phyloP scores from a whole-genome alignment of 2,329 filamentous ascomycete genomes.

The Aspergillus pseudoglaucus region DNA sequence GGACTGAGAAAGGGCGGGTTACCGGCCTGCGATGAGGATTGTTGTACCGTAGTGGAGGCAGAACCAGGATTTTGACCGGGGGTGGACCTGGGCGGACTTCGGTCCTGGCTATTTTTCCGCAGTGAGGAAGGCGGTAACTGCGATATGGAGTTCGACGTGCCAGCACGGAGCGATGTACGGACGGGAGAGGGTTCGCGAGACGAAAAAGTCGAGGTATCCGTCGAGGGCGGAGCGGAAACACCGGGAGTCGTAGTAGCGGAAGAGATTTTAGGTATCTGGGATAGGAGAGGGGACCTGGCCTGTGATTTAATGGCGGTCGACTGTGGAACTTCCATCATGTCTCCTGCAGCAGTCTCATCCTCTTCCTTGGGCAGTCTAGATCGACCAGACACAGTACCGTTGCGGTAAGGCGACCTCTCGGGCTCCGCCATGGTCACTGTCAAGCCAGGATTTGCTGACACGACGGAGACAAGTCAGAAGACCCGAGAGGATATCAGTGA shows the following conservation, averaged over 20 bases:
- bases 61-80: slow-evolving; percentile 41
- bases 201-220: slow-evolving; percentile 40
- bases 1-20: slow-evolving; percentile 59
- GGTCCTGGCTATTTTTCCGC: slow-evolving; percentile 62
- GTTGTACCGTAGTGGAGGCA: slow-evolving; percentile 57
- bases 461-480: slow-evolving; percentile 28
- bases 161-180: slow-evolving; percentile 24
- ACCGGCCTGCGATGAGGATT: slow-evolving; percentile 61
- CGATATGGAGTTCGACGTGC: slow-evolving; percentile 25
- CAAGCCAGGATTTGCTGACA: slow-evolving; percentile 22
- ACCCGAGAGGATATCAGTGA: slow-evolving; percentile 28
- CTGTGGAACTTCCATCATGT: slow-evolving; percentile 23
- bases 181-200: slow-evolving; percentile 46
- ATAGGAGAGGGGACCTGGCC: slow-evolving; percentile 17
- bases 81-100: slow-evolving; percentile 53
- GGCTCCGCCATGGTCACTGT: slow-evolving; percentile 29
- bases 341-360: slow-evolving; percentile 19
- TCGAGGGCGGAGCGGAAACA: slow-evolving; percentile 30
- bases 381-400: slow-evolving; percentile 22
- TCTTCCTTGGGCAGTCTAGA: slow-evolving; percentile 22
- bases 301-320: slow-evolving; percentile 20
- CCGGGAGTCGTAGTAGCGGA: slow-evolving; percentile 18
- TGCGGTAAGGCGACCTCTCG: slow-evolving; percentile 30
- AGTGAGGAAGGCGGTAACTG: slow-evolving; percentile 44
- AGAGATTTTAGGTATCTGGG: slow-evolving; percentile 28